A percentile compares a stretch with the other conserved stretches of the same genome.
Conservation (phyloP, 164 flowering plant species). For the Magnolia officinalis region DNA sequence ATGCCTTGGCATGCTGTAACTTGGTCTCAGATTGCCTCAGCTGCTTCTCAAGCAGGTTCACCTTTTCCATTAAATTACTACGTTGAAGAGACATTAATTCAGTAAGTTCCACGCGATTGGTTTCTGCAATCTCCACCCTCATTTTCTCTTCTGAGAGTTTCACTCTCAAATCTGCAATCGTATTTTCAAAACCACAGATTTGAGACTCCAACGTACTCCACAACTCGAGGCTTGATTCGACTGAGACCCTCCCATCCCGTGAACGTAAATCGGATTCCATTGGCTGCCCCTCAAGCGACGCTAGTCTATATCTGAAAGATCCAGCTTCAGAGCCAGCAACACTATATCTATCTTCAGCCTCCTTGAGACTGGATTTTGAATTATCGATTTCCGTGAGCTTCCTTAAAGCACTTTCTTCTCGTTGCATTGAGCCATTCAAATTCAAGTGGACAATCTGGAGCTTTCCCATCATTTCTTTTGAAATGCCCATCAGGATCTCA, state of each 20-base stretch:
- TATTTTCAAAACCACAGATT: conserved; percentile 40
- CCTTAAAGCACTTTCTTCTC: conserved; percentile 38
- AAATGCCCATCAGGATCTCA: conserved; percentile 51
- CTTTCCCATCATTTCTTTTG: conserved; percentile 53
- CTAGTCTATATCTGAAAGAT: conserved; percentile 41
- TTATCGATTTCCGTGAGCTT: conserved; percentile 15
- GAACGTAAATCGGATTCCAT: conserved; percentile 34
- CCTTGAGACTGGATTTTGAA: conserved; percentile 12
- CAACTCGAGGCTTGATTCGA: conserved; percentile 35
- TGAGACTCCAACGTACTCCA: conserved; percentile 21
- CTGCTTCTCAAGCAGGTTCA: conserved; percentile 41
- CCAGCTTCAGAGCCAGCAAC: conserved; percentile 35
- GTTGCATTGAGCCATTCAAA: conserved; percentile 41
- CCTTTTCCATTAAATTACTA: conserved; percentile 37
- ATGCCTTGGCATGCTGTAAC: conserved; percentile 31
- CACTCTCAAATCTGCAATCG: conserved; percentile 36
- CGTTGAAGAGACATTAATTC: conserved; percentile 41
- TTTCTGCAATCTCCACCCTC: conserved; percentile 50
- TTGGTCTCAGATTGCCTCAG: conserved; percentile 37
- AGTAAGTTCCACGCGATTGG: conserved; percentile 32
- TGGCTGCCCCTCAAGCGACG: conserved; percentile 41
- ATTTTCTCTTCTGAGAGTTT: conserved; percentile 36
- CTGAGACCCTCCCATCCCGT: conserved; percentile 24
- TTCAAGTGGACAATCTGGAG: conserved; percentile 54
- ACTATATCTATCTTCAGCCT: conserved; percentile 32